A percentile compares a stretch with the other conserved stretches of the same genome.
These are phyloP conservation scores for Viridothelium virens DNA, from an alignment of 495 filamentous ascomycete species.

Conservation along the genomic window DNA sequence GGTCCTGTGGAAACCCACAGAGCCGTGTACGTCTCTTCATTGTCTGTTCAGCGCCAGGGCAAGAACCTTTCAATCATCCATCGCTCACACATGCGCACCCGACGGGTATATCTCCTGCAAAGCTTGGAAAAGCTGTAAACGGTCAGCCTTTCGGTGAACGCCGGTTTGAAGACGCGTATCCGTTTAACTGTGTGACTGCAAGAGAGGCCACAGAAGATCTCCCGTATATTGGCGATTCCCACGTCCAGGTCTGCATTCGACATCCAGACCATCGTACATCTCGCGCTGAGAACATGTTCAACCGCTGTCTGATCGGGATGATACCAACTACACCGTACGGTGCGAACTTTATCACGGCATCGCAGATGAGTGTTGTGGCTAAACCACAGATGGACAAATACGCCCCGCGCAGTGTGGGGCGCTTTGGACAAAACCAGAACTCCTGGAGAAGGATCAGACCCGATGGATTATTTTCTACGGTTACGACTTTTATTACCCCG, in stretches of 20 bases:
- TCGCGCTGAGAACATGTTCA: slow-evolving; percentile 20
- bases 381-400: slow-evolving; percentile 34
- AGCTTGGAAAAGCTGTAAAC: slow-evolving; percentile 54
- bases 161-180: slow-evolving; percentile 41
- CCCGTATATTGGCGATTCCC: slow-evolving; percentile 50
- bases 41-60: slow-evolving; percentile 54
- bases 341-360: slow-evolving; percentile 29
- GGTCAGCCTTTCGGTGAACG: slow-evolving; percentile 50
- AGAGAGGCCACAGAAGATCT: slow-evolving; percentile 49
- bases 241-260: slow-evolving; percentile 45
- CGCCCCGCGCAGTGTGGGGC: slow-evolving; percentile 18
- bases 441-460: slow-evolving; percentile 49
- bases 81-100: slow-evolving; percentile 51
- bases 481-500: slow-evolving; percentile 43
- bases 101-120: slow-evolving; percentile 21
- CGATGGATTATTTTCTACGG: slow-evolving; percentile 46
- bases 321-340: slow-evolving; percentile 34
- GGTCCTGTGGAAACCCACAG: slow-evolving; percentile 59
- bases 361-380: slow-evolving; percentile 27
- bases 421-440: slow-evolving; percentile 19
- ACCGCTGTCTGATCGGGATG: slow-evolving; percentile 29
- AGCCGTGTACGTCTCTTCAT: slow-evolving; percentile 57
- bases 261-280: slow-evolving; percentile 57
- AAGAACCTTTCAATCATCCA: slow-evolving; percentile 47
- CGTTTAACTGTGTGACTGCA: slow-evolving; percentile 49